phyloP scores from a whole-genome alignment of 2,329 filamentous ascomycete genomes.

The Exserohilum turcica region DNA sequence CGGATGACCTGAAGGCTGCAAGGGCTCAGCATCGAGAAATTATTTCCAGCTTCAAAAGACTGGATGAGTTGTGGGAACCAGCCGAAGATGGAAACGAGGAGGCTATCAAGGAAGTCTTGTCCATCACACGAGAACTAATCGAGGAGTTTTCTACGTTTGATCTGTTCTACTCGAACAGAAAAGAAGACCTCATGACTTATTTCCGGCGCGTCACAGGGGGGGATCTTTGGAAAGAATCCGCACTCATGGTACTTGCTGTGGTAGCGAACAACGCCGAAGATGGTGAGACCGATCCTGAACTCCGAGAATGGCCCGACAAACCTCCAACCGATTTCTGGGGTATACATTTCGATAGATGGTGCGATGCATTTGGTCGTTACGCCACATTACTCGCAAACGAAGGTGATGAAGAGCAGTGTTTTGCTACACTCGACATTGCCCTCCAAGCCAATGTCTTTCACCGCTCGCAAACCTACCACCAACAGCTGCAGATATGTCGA shows the following conservation, averaged over 20 bases:
- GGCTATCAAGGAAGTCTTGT: slow-evolving; percentile 62
- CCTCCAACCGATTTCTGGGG: slow-evolving; percentile 69
- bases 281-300: slow-evolving; percentile 33
- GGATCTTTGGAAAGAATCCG: slow-evolving; percentile 43
- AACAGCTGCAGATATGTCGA: slow-evolving; percentile 77
- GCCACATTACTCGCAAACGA: slow-evolving; percentile 74
- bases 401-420: slow-evolving; percentile 72
- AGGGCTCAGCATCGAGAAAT: slow-evolving; percentile 47
- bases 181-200: slow-evolving; percentile 48
- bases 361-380: slow-evolving; percentile 88
- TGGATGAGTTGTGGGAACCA: slow-evolving; percentile 49
- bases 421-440: slow-evolving; percentile 78
- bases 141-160: slow-evolving; percentile 66
- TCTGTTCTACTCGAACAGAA: slow-evolving; percentile 60
- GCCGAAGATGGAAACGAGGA: slow-evolving; percentile 57
- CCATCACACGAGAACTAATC: slow-evolving; percentile 62
- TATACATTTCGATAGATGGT: slow-evolving; percentile 82
- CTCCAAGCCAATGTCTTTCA: slow-evolving; percentile 83
- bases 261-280: slow-evolving; percentile 44
- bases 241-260: slow-evolving; percentile 43
- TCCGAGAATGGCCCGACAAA: slow-evolving; percentile 33
- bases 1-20: slow-evolving; percentile 51
- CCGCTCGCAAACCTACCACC: slow-evolving; percentile 68
- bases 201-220: slow-evolving; percentile 40
- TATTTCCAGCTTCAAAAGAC: slow-evolving; percentile 50